These are phyloP conservation scores for Periconia macrospinosa DNA, from an alignment of 2,329 filamentous ascomycete genomes.

Conservation along the genomic window DNA sequence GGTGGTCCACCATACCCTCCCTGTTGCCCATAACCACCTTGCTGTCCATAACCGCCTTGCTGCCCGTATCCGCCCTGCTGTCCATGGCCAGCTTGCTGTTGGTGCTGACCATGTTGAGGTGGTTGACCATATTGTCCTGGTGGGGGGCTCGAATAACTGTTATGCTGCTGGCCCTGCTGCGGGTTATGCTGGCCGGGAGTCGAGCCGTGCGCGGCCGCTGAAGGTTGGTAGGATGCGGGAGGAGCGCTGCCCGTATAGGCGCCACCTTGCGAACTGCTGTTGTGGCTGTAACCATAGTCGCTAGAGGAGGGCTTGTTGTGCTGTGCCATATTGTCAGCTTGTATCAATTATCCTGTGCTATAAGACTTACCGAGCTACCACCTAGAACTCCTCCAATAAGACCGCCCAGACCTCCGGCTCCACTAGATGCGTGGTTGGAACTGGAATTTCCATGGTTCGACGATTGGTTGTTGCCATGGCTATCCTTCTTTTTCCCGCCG, in stretches of 20 bases:
- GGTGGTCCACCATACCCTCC: slow-evolving; percentile 5
- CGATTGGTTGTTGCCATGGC: slow-evolving; percentile 45
- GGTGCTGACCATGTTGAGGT: slow-evolving; percentile 9
- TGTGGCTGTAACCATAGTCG: slow-evolving; percentile 62
- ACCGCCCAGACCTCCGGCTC: slow-evolving; percentile 30
- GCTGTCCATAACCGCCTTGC: slow-evolving; percentile 9
- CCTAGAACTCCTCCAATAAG: slow-evolving; percentile 40
- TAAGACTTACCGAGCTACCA: slow-evolving; percentile 31
- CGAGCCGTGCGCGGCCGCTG: slow-evolving; percentile 21
- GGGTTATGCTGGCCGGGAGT: slow-evolving; percentile 15
- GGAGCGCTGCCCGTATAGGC: slow-evolving; percentile 67
- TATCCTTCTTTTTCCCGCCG: slow-evolving; percentile 27
- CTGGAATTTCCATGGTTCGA: slow-evolving; percentile 47
- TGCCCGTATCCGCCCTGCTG: slow-evolving; percentile 1
- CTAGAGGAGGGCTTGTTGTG: slow-evolving; percentile 41
- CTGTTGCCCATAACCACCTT: slow-evolving; percentile 1
- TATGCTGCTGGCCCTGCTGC: not conserved
- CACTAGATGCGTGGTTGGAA: slow-evolving; percentile 10
- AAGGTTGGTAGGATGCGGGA: slow-evolving; percentile 61
- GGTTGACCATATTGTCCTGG: slow-evolving; percentile 16
- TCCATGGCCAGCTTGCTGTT: slow-evolving; percentile 8
- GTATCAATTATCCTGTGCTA: slow-evolving; percentile 8
- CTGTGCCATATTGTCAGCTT: slow-evolving; percentile 13
- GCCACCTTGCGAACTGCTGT: slow-evolving; percentile 48
- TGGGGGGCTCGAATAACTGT: slow-evolving; percentile 18